Evolutionary conservation across 1,284 basidiomycete genomes (phyloP).

Genomic region (Coniferiporia sulphurascens): DNA sequence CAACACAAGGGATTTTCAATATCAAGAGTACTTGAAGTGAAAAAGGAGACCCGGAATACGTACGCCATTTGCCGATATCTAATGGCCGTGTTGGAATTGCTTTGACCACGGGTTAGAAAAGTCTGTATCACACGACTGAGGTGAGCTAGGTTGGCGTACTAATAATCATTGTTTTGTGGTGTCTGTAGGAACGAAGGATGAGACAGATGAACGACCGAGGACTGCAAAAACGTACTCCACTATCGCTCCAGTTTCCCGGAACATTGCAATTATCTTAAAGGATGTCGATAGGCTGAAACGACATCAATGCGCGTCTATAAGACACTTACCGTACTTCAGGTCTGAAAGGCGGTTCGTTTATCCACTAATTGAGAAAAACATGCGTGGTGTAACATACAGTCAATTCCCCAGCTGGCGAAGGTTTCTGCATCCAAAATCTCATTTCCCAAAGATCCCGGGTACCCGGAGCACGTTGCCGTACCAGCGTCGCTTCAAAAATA

Average conservation of each 20-base stretch:
- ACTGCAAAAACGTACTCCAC: constrained; percentile 23
- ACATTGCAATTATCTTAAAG: constrained; percentile 50
- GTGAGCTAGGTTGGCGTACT: constrained; percentile 31
- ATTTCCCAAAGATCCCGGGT: constrained; percentile 45
- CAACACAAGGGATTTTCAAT: not conserved
- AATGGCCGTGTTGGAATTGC: constrained; percentile 52
- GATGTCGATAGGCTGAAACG: too few species aligned
- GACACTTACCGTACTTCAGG: constrained; percentile 45
- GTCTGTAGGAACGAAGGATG: constrained; percentile 24
- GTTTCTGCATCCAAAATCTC: constrained; percentile 47
- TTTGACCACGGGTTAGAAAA: constrained; percentile 20
- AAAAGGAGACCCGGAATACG: constrained; percentile 20
- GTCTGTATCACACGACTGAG: not conserved
- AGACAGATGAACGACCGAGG: not conserved
- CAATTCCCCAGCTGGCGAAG: constrained; percentile 49
- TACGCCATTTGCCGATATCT: constrained; percentile 52
- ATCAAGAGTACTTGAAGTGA: not conserved
- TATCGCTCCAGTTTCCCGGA: constrained; percentile 47
- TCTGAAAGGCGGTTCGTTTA: constrained; percentile 24
- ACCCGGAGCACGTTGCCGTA: constrained; percentile 46
- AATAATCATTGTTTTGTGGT: constrained; percentile 42
- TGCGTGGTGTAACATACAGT: constrained; percentile 30
- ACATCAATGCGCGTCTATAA: too few species aligned
- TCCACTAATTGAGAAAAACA: not conserved
- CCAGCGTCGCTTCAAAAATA: constrained; percentile 43